These are phyloP conservation scores for Kodamaea kaohsiungensis DNA, from an alignment of 805 yeast genomes.

Conservation along the genomic window DNA sequence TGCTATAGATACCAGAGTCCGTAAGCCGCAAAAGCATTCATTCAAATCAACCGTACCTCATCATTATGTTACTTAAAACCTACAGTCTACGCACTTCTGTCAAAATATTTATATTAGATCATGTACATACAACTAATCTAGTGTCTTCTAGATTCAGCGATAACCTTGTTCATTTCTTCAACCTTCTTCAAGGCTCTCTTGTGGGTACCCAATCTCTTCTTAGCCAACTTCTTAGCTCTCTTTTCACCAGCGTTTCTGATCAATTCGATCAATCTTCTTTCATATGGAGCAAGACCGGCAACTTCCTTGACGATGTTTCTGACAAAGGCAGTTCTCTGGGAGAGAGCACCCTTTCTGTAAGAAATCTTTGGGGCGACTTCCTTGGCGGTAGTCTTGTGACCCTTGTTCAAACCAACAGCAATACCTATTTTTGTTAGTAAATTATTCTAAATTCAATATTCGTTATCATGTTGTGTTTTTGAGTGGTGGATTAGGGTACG, in stretches of 20 bases:
- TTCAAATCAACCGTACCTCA: no score
- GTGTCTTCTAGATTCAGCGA: conserved; percentile 96
- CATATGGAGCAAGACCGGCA: conserved; percentile 99
- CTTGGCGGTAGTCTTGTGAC: conserved; percentile 94
- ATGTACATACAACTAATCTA: conserved; percentile 37
- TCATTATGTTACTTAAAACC: not conserved
- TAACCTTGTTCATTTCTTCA: conserved; percentile 96
- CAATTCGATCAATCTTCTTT: conserved; percentile 98
- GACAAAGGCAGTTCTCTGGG: conserved; percentile 95
- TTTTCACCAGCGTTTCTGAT: conserved; percentile 99
- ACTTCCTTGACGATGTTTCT: conserved; percentile 96
- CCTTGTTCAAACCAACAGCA: conserved; percentile 99
- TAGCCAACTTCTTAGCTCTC: conserved; percentile 99
- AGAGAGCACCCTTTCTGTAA: conserved; percentile 93
- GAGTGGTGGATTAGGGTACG: not conserved
- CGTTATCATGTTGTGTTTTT: not conserved
- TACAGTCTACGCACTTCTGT: not conserved
- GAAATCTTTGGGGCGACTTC: conserved; percentile 69
- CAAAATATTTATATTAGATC: conserved; percentile 11
- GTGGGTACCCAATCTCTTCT: conserved; percentile 99
- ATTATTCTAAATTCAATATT: not conserved
- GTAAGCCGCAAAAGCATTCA: no score
- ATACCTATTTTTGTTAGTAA: conserved; percentile 54
- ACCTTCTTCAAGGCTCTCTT: conserved; percentile 99
- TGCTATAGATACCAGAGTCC: not conserved